A percentile compares a stretch with the other conserved stretches of the same genome.
Conservation (phyloP, 1,284 basidiomycete species). For the Leccinum griseonigrum region DNA sequence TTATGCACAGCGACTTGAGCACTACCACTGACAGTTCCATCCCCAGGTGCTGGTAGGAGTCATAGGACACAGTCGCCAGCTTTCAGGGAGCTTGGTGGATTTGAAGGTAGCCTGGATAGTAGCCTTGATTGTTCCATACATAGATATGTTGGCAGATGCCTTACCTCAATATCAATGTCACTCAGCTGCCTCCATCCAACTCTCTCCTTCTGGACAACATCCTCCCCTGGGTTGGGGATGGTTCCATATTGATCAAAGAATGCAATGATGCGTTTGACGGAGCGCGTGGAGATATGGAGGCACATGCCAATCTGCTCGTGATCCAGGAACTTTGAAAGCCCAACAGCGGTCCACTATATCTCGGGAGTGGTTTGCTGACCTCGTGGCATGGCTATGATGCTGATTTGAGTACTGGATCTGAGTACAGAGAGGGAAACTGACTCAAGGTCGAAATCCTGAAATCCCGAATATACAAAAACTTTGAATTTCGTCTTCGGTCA, state of each 20-base stretch:
- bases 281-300: neutral
- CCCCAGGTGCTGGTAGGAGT: too few species aligned
- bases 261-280: neutral
- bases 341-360: neutral
- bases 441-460: neutral
- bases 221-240: neutral
- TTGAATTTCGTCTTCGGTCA: neutral
- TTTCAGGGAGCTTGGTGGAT: neutral
- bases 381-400: slow-evolving; percentile 4
- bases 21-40: neutral
- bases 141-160: neutral
- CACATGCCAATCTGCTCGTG: neutral
- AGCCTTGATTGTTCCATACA: neutral
- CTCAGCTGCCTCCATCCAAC: too few species aligned
- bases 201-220: too few species aligned
- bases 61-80: too few species aligned
- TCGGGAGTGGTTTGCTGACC: neutral
- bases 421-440: neutral
- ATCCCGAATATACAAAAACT: neutral
- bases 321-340: neutral
- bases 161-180: neutral
- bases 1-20: neutral
- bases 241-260: neutral
- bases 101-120: neutral
- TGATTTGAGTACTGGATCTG: neutral